phyloP scores from a whole-genome alignment of 768 basidiomycete species.

The Russula griseocarnosa region DNA sequence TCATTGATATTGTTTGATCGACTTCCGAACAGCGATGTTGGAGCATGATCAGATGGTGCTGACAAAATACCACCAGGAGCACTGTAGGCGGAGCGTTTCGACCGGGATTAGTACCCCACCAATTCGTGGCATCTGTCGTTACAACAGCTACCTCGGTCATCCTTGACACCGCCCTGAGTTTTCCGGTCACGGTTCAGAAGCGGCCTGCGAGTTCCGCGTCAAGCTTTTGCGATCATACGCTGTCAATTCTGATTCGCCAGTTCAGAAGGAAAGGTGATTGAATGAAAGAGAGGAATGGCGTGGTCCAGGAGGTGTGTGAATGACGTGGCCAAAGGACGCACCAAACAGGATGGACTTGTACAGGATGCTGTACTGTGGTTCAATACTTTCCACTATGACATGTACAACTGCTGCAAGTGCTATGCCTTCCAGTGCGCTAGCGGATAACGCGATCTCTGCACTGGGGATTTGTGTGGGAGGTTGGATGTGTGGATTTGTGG shows the following conservation, averaged over 20 bases:
- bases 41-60: constrained; percentile 15
- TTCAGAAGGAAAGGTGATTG: too few species aligned
- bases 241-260: not conserved
- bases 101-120: constrained; percentile 21
- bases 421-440: too few species aligned
- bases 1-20: constrained; percentile 35
- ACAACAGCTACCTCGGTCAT: not conserved
- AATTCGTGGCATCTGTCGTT: constrained; percentile 12
- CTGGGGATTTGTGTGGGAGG: too few species aligned
- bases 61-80: constrained; percentile 22
- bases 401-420: too few species aligned
- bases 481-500: too few species aligned
- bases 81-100: constrained; percentile 20
- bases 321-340: too few species aligned
- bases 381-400: too few species aligned
- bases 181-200: constrained; percentile 2
- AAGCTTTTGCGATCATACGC: constrained; percentile 41
- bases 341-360: too few species aligned
- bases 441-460: too few species aligned
- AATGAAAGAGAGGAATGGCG: too few species aligned
- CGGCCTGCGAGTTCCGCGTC: constrained; percentile 25
- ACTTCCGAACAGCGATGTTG: constrained; percentile 24
- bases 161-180: not conserved
- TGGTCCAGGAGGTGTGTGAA: too few species aligned
- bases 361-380: too few species aligned